These are phyloP conservation scores for Cladorrhinum samala DNA, from an alignment of 495 filamentous ascomycete genomes.

Conservation along the genomic window DNA sequence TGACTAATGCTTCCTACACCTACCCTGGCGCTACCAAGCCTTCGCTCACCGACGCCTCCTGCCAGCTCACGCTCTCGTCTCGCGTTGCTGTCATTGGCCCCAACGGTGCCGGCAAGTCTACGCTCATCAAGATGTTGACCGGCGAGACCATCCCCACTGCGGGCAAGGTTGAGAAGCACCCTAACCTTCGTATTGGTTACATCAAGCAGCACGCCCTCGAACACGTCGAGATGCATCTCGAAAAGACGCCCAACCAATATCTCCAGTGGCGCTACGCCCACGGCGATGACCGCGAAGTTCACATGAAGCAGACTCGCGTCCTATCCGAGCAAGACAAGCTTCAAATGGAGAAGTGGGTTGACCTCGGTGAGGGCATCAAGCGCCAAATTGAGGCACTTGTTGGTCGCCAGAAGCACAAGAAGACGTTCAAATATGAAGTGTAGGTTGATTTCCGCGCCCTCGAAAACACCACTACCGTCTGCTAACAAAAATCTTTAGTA, in stretches of 20 bases:
- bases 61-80: slow-evolving; percentile 80
- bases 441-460: slow-evolving; percentile 35
- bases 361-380: slow-evolving; percentile 71
- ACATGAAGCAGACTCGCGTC: slow-evolving; percentile 93
- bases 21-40: slow-evolving; percentile 84
- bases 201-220: slow-evolving; percentile 99
- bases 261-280: slow-evolving; percentile 97
- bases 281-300: slow-evolving; percentile 93
- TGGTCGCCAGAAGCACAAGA: slow-evolving; percentile 98
- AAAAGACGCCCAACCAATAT: slow-evolving; percentile 98
- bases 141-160: slow-evolving; percentile 82
- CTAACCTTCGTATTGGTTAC: slow-evolving; percentile 97
- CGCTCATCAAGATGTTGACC: slow-evolving; percentile 95
- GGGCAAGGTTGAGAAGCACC: slow-evolving; percentile 95
- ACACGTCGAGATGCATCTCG: slow-evolving; percentile 98
- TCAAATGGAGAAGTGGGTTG: slow-evolving; percentile 84
- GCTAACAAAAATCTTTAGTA: slow-evolving; percentile 41
- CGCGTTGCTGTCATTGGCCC: slow-evolving; percentile 92
- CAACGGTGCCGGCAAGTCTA: slow-evolving; percentile 98
- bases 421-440: slow-evolving; percentile 98
- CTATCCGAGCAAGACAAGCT: slow-evolving; percentile 76
- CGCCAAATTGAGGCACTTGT: slow-evolving; percentile 83
- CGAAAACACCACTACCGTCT: neutral
- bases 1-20: slow-evolving; percentile 84
- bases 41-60: slow-evolving; percentile 78